These are phyloP conservation scores for Erysimum cheiri DNA, from an alignment of 441 rosid genomes.

Conservation along the genomic window DNA sequence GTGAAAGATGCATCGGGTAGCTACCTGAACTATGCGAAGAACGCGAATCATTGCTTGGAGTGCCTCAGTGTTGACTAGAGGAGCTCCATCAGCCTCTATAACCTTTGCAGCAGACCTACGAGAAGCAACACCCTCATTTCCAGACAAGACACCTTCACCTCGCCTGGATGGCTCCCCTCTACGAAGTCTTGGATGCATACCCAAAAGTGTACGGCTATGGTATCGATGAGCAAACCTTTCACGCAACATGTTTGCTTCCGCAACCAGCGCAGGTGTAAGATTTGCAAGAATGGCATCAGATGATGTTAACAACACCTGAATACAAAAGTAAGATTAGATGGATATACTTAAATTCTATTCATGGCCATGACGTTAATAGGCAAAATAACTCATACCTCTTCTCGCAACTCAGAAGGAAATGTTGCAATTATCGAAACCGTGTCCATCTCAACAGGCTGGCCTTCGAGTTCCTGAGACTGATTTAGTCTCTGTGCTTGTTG, in stretches of 20 bases:
- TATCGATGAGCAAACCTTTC: conserved; percentile 96
- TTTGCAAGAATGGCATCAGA: conserved; percentile 98
- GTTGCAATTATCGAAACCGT: conserved; percentile 98
- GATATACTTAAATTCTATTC: conserved; percentile 9
- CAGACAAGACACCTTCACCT: conserved; percentile 75
- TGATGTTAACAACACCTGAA: conserved; percentile 92
- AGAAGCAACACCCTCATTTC: conserved; percentile 64
- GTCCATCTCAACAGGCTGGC: conserved; percentile 99
- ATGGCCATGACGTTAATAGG: conserved; percentile 5
- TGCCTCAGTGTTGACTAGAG: conserved; percentile 83
- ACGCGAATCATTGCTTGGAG: conserved; percentile 88
- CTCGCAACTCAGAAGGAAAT: conserved; percentile 96
- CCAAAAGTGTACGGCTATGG: conserved; percentile 84
- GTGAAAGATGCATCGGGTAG: conserved; percentile 41
- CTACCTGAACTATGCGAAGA: conserved; percentile 98
- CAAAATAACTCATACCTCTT: conserved; percentile 67
- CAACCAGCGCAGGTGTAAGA: conserved; percentile 98
- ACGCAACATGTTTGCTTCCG: conserved; percentile 98
- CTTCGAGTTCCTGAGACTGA: conserved; percentile 98
- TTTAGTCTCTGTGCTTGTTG: conserved; percentile 95
- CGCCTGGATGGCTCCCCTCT: conserved; percentile 97
- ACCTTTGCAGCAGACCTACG: conserved; percentile 80
- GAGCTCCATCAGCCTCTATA: conserved; percentile 92
- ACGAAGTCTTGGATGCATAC: conserved; percentile 95
- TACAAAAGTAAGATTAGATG: conserved; percentile 30